Percentiles rank a stretch among this genome's conserved stretches.
These are phyloP conservation scores for Epichloe hybrida DNA, from an alignment of 2,329 filamentous ascomycete genomes.

Conservation along the genomic window DNA sequence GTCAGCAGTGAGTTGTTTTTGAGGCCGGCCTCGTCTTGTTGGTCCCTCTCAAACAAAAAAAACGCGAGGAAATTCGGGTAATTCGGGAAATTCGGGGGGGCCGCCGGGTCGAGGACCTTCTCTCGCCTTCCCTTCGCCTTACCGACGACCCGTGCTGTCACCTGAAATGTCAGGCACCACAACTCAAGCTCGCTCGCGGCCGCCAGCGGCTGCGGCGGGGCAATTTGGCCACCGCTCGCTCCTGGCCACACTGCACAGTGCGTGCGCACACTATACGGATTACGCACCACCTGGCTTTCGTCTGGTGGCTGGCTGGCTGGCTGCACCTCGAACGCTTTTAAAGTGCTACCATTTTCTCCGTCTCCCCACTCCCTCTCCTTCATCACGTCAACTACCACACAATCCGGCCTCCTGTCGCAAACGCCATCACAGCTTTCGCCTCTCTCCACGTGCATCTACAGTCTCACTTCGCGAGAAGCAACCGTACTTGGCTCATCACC, in stretches of 20 bases:
- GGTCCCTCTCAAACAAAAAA: neutral
- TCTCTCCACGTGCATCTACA: neutral
- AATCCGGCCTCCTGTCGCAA: conserved; percentile 4
- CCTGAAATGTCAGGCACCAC: conserved; percentile 1
- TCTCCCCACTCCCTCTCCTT: conserved; percentile 3
- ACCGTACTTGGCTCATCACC: neutral
- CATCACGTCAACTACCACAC: conserved; percentile 1
- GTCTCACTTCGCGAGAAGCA: neutral
- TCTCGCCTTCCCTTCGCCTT: neutral
- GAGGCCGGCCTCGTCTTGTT: neutral
- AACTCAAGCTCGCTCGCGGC: neutral
- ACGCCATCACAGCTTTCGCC: conserved; percentile 1
- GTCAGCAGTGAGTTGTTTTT: too few species aligned
- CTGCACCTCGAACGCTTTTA: neutral
- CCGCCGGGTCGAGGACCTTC: neutral
- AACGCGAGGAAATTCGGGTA: neutral
- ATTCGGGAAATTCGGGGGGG: neutral
- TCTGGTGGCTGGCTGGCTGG: neutral
- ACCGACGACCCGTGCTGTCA: neutral
- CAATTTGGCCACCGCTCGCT: neutral
- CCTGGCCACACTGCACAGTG: neutral
- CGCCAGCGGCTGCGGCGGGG: neutral
- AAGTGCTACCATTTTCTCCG: conserved; percentile 2
- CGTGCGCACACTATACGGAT: neutral
- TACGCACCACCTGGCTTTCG: neutral